These are phyloP conservation scores for Suhomyces vadensis DNA, from an alignment of 805 yeast genomes.

Conservation along the genomic window DNA sequence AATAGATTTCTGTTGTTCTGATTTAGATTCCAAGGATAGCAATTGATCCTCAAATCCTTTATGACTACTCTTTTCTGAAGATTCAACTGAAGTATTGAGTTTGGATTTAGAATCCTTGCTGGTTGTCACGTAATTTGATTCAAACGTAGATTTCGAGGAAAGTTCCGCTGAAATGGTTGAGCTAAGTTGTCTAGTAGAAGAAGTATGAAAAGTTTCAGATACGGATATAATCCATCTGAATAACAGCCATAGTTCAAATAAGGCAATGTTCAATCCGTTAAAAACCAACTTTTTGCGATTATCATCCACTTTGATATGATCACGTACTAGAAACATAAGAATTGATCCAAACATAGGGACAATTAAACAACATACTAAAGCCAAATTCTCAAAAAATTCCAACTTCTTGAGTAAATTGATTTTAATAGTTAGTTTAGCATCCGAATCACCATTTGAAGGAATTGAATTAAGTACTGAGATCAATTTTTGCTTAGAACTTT, in stretches of 20 bases:
- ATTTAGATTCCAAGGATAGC: not conserved
- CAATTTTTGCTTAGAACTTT: constrained; percentile 15
- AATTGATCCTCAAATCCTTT: not conserved
- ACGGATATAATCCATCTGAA: constrained; percentile 16
- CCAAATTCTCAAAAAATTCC: constrained; percentile 18
- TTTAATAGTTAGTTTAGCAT: not conserved
- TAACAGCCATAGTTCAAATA: constrained; percentile 36
- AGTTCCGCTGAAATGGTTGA: too few relatives aligned
- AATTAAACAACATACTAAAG: constrained; percentile 26
- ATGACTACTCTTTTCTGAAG: not conserved
- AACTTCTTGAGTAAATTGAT: constrained; percentile 12
- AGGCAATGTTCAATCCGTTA: constrained; percentile 35
- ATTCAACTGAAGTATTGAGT: not conserved
- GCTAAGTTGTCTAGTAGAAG: not conserved
- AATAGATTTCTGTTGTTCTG: constrained; percentile 1
- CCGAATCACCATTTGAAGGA: not conserved
- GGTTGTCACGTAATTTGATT: too few relatives aligned
- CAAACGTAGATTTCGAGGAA: not conserved
- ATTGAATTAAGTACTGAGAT: constrained; percentile 7
- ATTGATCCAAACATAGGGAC: constrained; percentile 28
- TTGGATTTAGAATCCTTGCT: not conserved
- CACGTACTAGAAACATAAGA: constrained; percentile 30
- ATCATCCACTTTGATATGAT: constrained; percentile 26
- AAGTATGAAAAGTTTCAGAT: not conserved
- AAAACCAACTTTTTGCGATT: constrained; percentile 29